Evolutionary conservation across 371 early-diverging fungal species (phyloP).

Genomic region (Rhizomucor pusillus): DNA sequence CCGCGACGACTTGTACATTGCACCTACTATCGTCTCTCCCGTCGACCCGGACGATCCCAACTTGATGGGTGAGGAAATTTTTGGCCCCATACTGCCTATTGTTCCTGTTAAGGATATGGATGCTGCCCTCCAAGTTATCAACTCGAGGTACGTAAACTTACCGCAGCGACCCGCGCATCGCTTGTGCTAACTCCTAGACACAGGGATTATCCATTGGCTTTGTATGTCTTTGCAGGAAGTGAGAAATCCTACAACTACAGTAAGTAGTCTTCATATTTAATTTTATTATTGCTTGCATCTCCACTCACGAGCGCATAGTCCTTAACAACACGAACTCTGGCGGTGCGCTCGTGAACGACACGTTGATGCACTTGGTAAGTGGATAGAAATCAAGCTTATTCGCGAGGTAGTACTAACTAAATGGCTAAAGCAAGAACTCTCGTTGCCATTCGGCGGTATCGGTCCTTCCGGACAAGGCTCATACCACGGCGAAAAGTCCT

Average conservation of each 20-base stretch:
- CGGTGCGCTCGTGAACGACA: conserved; percentile 69
- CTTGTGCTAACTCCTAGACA: neutral
- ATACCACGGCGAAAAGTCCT: conserved; percentile 79
- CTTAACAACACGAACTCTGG: conserved; percentile 63
- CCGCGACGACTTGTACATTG: conserved; percentile 57
- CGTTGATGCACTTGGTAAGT: conserved; percentile 49
- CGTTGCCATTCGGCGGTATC: conserved; percentile 85
- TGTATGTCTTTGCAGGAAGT: conserved; percentile 61
- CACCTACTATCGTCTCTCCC: conserved; percentile 65
- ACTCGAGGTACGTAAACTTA: conserved; percentile 68
- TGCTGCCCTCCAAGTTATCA: conserved; percentile 73
- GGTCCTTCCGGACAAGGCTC: conserved; percentile 83
- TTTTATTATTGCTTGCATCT: neutral
- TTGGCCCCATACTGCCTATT: conserved; percentile 86
- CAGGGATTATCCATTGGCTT: conserved; percentile 65
- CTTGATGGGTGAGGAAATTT: conserved; percentile 75
- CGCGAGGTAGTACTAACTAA: neutral
- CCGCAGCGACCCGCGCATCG: neutral
- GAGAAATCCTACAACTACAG: conserved; percentile 26
- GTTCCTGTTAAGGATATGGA: conserved; percentile 71
- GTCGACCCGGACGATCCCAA: conserved; percentile 45
- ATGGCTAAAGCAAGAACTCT: conserved; percentile 28
- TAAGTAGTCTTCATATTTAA: conserved; percentile 10
- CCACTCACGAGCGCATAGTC: conserved; percentile 15
- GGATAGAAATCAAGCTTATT: neutral